Base-by-base conservation (phyloP, 768 basidiomycete species). In the Pulveroboletus sp. region DNA sequence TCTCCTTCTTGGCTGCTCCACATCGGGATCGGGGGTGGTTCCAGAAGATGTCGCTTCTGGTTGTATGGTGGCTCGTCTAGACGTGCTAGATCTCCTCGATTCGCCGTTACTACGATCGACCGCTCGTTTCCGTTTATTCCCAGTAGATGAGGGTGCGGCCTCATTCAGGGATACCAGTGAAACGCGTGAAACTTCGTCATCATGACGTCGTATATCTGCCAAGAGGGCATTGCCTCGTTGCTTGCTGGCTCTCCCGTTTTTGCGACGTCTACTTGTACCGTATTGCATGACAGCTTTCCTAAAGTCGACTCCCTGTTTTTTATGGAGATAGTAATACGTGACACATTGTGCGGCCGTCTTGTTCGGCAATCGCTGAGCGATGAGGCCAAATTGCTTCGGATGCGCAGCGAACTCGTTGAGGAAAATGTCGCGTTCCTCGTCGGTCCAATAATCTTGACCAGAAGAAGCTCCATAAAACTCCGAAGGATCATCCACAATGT, bases 301-400 rank as follows among this genome's bases (percentile, higher is more conserved):
- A 69, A 93, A 94, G 69, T 94, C 87, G 61, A 94, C 90, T 32
- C 78, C 69, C 58, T 78, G 79, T 71, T 93, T 92, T 77, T 97
- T 98, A 72, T 94, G 90, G 43, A 95, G 73, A 67, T 98, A 98
- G 69, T 97, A 98, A 69, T 83, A 95, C 41, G 86, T 80, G 39
- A 97, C 89, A 63, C 94, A 97, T 75, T 97, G 89, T 0, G 84
- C 75, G 1, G 90, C 73, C 2, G 90, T 85, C 76, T 97, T 97
- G 74, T 90, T 77, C 5, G 87, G 81, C 12, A 98, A 69, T 55
- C 73, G 79, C 20, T 82, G 78, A 0, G 94, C 84, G 50, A 98
- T 94, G 61, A 85, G 76, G n/a, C 93, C 94, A 59, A 98, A 98
- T 64, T 97, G 94, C 64, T 98, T 98, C 6, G 94, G 94, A 61